Evolutionary conservation across 257 asterid genomes (phyloP).

Genomic region (Echites panduratus): DNA sequence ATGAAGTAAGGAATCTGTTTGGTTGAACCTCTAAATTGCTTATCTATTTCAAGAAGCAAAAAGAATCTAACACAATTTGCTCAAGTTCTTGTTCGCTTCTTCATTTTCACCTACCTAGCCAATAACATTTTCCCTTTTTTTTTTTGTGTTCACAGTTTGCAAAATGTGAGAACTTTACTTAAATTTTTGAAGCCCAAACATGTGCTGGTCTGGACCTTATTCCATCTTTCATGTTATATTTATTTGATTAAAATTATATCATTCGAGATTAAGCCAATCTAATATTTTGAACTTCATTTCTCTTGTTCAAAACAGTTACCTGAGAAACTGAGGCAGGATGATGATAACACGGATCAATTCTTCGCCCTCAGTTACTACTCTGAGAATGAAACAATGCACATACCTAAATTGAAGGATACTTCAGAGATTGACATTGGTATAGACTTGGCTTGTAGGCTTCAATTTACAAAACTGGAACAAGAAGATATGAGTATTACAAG

Average conservation of each 20-base stretch:
- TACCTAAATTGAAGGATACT: conserved; percentile 40
- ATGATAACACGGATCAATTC: conserved; percentile 24
- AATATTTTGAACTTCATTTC: neutral
- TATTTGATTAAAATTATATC: neutral
- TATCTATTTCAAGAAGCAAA: neutral
- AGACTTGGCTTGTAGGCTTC: conserved; percentile 42
- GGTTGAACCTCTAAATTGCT: neutral
- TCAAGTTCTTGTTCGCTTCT: neutral
- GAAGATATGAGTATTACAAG: conserved; percentile 32
- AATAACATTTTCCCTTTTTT: conserved; percentile 3
- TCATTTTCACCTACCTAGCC: neutral
- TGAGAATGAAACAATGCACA: conserved; percentile 32
- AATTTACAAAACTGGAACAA: conserved; percentile 31
- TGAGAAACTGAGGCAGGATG: conserved; percentile 38
- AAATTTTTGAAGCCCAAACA: conserved; percentile 62
- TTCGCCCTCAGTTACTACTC: conserved; percentile 39
- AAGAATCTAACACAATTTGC: neutral
- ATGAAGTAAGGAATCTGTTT: conserved; percentile 40
- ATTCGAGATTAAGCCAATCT: conserved; percentile 2
- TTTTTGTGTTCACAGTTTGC: conserved; percentile 39
- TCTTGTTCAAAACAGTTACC: conserved; percentile 50
- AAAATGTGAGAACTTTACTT: conserved; percentile 38
- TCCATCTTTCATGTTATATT: neutral
- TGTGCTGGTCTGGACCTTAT: conserved; percentile 41
- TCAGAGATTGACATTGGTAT: conserved; percentile 43